Evolutionary conservation across 345 rosid genomes (phyloP), one percentile per base, ranked within the genome.

Genomic region (Aquilaria yunnanensis): DNA sequence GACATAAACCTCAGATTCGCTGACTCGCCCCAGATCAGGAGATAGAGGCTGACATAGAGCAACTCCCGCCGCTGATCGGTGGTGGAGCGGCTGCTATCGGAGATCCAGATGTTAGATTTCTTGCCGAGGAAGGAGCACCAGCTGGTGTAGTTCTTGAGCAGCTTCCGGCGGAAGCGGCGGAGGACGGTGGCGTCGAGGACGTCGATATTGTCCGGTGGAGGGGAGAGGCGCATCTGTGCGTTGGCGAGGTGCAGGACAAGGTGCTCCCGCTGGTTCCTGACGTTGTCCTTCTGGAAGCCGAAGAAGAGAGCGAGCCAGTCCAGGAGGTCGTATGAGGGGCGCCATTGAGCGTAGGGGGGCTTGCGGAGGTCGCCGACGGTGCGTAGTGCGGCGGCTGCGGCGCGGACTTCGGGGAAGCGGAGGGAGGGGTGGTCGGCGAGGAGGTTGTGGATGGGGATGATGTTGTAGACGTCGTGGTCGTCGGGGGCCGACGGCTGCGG

Each of bases 381-480:
- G 46, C 80, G 88, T n/a, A 93, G 73, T 47, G 97, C 92, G 6
- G 97, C 91, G 6, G 96, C 83, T 16, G 89, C 96, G 55, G 96
- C 97, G 46, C 98, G 90, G 16, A 93, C 97, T 75, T 93, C 94
- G 0, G 97, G 97, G 59, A 74, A 90, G 23, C 96, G 89, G 69
- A 90, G 92, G 32, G 98, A 86, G 41, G 96, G 97, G 72, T 90
- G 98, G 82, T 90, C 97, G 8, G 97, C 94, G 56, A 86, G 89
- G 71, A 90, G 94, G 78, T 90, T 90, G 80, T 93, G 88, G 32
- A 93, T 83, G 8, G 97, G 98, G 54, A 93, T 90, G 10, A 93
- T 84, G 78, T 93, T 93, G 75, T 75, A 90, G 0, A 82, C 52
- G 67, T 93, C 90, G 32, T 83, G 70, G 58, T 60, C 66, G 29